Base-by-base conservation (phyloP, 768 basidiomycete genomes). In the Boletus huronensis region DNA sequence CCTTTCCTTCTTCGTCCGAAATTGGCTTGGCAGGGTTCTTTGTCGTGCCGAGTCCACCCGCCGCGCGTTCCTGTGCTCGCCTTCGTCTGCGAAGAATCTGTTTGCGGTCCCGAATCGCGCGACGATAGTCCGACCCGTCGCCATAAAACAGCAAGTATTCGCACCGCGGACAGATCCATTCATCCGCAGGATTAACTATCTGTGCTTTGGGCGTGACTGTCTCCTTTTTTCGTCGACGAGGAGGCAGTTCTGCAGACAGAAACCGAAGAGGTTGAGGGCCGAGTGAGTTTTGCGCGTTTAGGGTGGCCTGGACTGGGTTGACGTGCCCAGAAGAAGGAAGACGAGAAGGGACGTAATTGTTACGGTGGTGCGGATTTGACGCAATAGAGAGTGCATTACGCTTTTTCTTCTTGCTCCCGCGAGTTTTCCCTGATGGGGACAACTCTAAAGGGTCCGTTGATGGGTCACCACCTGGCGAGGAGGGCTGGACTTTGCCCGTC, bases 101-200 rank as follows among this genome's bases (percentile, higher is more conserved):
- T 75, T 90, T 91, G 57, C 93, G 74, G 59, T 78, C 84, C 70
- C 83, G 74, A 55, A 93, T 74, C 40, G 85, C 87, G 42, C 79
- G 75, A 58, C 81, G 77, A 68, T 88, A 86, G 51, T 77, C 80
- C 50, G 72, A 54, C 38, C 88, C 88, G 48, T 88, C 87, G n/a
- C 93, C 92, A 68, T 88, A 98, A 70, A 96, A 95, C 53, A 98
- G 66, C 54, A 84, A 79, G 69, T 93, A 95, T 73, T 98, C 96
- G 76, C 96, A 98, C 64, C 88, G 90, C 58, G 88, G 82, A 68
- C 96, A 98, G 54, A 98, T 86, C 87, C 91, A 97, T 69, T 98
- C 96, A 23, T 97, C 93, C 32, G 72, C 78, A 8, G 85, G 83
- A 54, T 82, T 79, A 23, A 77, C 78, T 50, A 85, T 70, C 55